Conservation (phyloP, 225 moss, liverwort and hornwort genomes). For the Polytrichum commune region DNA sequence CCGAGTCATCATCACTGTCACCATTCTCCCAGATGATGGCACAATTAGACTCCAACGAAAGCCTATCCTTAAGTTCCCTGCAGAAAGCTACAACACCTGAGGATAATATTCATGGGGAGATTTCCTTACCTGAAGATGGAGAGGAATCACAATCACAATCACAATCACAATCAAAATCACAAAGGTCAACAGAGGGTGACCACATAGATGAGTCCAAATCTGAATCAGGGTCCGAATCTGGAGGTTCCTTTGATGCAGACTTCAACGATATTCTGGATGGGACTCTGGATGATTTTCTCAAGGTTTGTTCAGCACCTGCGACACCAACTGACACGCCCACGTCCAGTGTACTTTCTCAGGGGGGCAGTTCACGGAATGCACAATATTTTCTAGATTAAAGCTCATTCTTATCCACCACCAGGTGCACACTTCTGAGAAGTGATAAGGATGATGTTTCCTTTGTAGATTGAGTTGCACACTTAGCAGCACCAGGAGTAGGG, state of each 20-base stretch:
- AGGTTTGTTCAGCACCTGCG: constrained; percentile 44
- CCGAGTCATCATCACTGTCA: constrained; percentile 28
- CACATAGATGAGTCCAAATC: constrained; percentile 19
- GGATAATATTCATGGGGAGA: neutral
- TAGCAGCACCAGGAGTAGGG: neutral
- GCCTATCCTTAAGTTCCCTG: constrained; percentile 18
- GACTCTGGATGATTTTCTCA: constrained; percentile 55
- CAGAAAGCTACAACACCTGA: constrained; percentile 12
- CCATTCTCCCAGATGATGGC: constrained; percentile 42
- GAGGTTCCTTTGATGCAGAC: constrained; percentile 44
- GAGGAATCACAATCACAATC: no score
- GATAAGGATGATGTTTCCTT: neutral
- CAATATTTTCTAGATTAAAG: neutral
- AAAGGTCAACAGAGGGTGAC: neutral
- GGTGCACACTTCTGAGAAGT: neutral
- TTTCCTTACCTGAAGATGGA: neutral
- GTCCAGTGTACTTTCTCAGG: constrained; percentile 36
- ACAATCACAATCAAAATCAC: no score
- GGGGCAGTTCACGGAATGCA: constrained; percentile 25
- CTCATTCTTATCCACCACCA: no score
- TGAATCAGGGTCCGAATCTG: constrained; percentile 37
- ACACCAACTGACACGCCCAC: constrained; percentile 51
- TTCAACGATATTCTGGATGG: constrained; percentile 60
- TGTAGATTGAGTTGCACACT: neutral
- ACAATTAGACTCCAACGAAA: constrained; percentile 20